A percentile compares a stretch with the other conserved stretches of the same genome.
Conservation (phyloP, 2,329 filamentous ascomycete species). For the Fusarium cyanostomum region DNA sequence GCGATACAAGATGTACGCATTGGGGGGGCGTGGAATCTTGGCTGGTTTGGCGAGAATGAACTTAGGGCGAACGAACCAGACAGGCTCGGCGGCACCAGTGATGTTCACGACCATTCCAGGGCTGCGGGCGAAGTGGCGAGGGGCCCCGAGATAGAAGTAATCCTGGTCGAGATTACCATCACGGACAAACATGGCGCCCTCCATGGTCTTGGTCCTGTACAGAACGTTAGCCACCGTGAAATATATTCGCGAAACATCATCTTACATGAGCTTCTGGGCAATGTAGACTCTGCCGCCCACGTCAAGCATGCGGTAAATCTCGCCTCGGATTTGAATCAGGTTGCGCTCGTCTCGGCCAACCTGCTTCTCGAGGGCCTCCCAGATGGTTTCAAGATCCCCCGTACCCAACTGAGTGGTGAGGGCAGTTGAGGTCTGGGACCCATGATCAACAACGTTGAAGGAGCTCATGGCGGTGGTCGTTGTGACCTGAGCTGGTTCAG, state of each 20-base stretch:
- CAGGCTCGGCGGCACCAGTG: slow-evolving; percentile 25
- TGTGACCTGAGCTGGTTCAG: background rate
- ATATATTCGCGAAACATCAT: background rate
- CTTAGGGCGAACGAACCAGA: slow-evolving; percentile 36
- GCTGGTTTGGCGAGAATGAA: background rate
- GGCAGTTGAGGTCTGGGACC: background rate
- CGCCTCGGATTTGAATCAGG: slow-evolving; percentile 28
- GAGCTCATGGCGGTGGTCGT: slow-evolving; percentile 5
- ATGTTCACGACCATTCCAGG: slow-evolving; percentile 33
- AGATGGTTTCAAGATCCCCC: slow-evolving; percentile 26
- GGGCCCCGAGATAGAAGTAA: slow-evolving; percentile 42
- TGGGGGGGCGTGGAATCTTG: slow-evolving; percentile 52
- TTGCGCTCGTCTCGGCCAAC: slow-evolving; percentile 25
- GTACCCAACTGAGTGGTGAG: slow-evolving; percentile 2
- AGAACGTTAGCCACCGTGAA: slow-evolving; percentile 3
- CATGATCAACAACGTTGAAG: background rate
- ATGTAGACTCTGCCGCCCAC: slow-evolving; percentile 31
- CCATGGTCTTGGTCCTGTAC: slow-evolving; percentile 24
- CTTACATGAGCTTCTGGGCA: slow-evolving; percentile 41
- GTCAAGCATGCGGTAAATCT: slow-evolving; percentile 33
- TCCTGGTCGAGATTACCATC: slow-evolving; percentile 41
- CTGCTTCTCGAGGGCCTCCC: slow-evolving; percentile 23
- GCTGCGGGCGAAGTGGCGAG: slow-evolving; percentile 37
- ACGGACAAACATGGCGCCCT: slow-evolving; percentile 40
- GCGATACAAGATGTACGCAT: slow-evolving; percentile 56